Evolutionary conservation across 78 protist species (phyloP).

Genomic region (Acrasis kona): DNA sequence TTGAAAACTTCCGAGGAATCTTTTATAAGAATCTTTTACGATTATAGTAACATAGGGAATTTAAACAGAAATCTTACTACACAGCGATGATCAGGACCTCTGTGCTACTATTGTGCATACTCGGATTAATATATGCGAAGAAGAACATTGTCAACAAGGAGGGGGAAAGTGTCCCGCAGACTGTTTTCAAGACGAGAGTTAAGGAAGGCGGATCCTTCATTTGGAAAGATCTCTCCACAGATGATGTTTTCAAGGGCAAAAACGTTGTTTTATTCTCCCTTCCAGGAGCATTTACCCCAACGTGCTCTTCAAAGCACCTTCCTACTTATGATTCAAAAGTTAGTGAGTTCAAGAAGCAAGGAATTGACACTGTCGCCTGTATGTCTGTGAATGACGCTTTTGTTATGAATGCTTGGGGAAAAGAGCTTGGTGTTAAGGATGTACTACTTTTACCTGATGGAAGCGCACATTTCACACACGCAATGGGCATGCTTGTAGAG

Average conservation of each 20-base stretch:
- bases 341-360: slow-evolving; percentile 49
- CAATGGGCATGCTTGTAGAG: background rate
- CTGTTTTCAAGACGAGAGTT: no score
- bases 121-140: background rate
- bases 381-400: slow-evolving; percentile 28
- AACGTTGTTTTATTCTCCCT: slow-evolving; percentile 76
- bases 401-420: slow-evolving; percentile 28
- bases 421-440: background rate
- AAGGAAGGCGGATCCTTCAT: no score
- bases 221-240: slow-evolving; percentile 34
- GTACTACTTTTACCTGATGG: slow-evolving; percentile 47
- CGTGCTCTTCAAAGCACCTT: slow-evolving; percentile 89
- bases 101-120: background rate
- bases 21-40: no score
- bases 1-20: no score
- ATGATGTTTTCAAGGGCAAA: slow-evolving; percentile 96
- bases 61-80: no score
- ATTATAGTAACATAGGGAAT: no score
- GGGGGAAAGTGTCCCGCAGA: background rate
- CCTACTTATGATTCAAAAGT: slow-evolving; percentile 88
- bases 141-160: background rate
- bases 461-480: background rate
- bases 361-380: slow-evolving; percentile 4
- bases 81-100: no score
- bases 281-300: slow-evolving; percentile 62